phyloP scores from a whole-genome alignment of 176 grass and related monocot genomes.

The Hyparrhenia diplandra region DNA sequence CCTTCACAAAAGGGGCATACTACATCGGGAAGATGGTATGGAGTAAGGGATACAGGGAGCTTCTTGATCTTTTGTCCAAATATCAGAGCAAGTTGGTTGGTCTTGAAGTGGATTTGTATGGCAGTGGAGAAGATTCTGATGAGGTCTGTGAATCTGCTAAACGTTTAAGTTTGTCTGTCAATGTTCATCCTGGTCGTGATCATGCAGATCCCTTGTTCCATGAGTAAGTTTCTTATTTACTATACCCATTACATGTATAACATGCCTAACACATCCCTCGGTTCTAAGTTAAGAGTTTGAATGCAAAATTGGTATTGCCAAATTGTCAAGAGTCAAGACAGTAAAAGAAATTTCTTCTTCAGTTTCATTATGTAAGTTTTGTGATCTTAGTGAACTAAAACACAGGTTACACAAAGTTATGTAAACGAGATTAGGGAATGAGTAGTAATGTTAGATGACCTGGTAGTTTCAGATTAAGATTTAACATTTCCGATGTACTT shows the following conservation, averaged over 20 bases:
- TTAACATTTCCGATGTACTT: not conserved
- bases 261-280: not conserved
- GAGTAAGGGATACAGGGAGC: slow-evolving; percentile 93
- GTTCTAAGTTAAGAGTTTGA: not conserved
- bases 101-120: slow-evolving; percentile 85
- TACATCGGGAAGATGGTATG: slow-evolving; percentile 99
- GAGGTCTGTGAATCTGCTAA: slow-evolving; percentile 56
- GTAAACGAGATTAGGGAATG: not conserved
- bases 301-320: not conserved
- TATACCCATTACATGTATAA: not conserved
- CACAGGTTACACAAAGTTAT: not conserved
- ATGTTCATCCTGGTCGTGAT: slow-evolving; percentile 78
- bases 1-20: slow-evolving; percentile 77
- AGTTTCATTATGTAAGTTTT: not conserved
- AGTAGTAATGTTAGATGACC: not conserved
- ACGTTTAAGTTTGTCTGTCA: slow-evolving; percentile 60
- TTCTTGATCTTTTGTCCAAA: slow-evolving; percentile 74
- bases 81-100: slow-evolving; percentile 65
- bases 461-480: not conserved
- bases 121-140: slow-evolving; percentile 87
- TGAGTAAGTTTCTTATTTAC: slow-evolving; percentile 66
- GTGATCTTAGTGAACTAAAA: not conserved
- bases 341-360: not conserved
- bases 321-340: not conserved
- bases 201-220: slow-evolving; percentile 88